Base-by-base conservation (phyloP, 2,329 filamentous ascomycete species). In the Cryphonectria carpinicola region DNA sequence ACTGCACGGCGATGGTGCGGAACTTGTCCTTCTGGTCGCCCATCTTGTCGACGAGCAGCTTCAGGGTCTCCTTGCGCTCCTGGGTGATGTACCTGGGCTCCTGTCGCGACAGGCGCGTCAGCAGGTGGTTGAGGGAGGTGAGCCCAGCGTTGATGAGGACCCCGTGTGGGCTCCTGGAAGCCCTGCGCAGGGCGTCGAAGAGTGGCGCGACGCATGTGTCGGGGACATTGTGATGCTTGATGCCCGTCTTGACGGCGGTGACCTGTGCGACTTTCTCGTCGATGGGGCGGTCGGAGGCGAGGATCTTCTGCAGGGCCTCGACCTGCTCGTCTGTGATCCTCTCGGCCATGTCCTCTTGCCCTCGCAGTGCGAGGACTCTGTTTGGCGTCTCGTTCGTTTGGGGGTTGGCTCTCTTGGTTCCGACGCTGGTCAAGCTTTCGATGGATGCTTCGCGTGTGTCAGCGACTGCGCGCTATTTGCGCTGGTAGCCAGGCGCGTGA, bases 211-310 rank as follows among this genome's bases (percentile, higher is more conserved):
- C 88, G 76, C 86, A 88, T 68, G 82, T 81, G 74, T 97, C 93
- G 72, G 94, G 93, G 62, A 97, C 93, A 83, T 94, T 94, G 79
- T 93, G 92, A 81, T 97, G 94, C 81, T 97, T 97, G 85, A 97
- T 97, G 79, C 90, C 89, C 60, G 93, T 94, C 82, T 97, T 97
- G 81, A 95, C 85, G 76, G 84, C 86, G 71, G 90, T 93, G 76
- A 97, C 88, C 68, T 88, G 87, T 74, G 89, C 85, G 74, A 94
- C 86, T 79, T 94, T 94, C 66, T 86, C 82, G 76, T 95, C 92
- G 76, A 93, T 84, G 65, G 89, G 86, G 52, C 87, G 86, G 76
- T 93, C 92, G 75, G 88, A 87, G 79, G 83, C 83, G 68, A 89
- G 80, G 72, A 88, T 81, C 62, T 82, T 80, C 73, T 84, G 76